Evolutionary conservation across 1,284 basidiomycete genomes (phyloP), one percentile per base, ranked within the genome.

Genomic region (Ustilago tritici): DNA sequence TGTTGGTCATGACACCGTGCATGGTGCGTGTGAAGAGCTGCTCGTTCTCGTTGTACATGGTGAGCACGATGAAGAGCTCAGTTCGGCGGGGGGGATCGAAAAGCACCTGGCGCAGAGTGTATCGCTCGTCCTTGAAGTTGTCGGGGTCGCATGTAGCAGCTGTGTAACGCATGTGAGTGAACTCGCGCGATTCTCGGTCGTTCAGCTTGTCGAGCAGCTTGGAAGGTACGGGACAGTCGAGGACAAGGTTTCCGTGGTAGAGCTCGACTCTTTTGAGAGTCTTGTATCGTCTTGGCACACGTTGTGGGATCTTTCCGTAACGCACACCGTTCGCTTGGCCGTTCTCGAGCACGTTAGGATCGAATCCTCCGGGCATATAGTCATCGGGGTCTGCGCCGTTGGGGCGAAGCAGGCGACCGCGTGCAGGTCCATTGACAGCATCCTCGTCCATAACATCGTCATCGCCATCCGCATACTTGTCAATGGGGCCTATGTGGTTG

Each of bases 151-250:
- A 82, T 1, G 83, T 84, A n/a, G 82, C 81, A 19, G 85, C 85
- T 1, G 83, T 82, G 64, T 85, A 84, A 11, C 77, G 90, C 64
- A 93, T 93, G 82, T 91, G 91, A 82, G 89, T 92, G 87, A 94
- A 95, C 88, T 98, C 96, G 35, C 90, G 89, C 56, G 92, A 91
- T 49, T 93, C 92, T 70, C 91, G 90, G 67, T 93, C 89, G 3
- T 94, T 94, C 35, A 98, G 88, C 62, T 96, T 82, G 55, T 72
- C 64, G 41, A 69, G 70, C 36, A 85, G 74, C 61, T 81, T 83
- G 56, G 79, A 73, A 0, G 84, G 82, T 1, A 83, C 79, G 35
- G 83, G 84, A 56, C 82, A 85, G 71, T 85, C 83, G 15, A 85
- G 80, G 1, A 85, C 82, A n/a, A 84, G 72, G 59, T 84, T 84